Evolutionary conservation across 2,329 filamentous ascomycete species (phyloP).

Genomic region (Pseudocercospora cruenta): DNA sequence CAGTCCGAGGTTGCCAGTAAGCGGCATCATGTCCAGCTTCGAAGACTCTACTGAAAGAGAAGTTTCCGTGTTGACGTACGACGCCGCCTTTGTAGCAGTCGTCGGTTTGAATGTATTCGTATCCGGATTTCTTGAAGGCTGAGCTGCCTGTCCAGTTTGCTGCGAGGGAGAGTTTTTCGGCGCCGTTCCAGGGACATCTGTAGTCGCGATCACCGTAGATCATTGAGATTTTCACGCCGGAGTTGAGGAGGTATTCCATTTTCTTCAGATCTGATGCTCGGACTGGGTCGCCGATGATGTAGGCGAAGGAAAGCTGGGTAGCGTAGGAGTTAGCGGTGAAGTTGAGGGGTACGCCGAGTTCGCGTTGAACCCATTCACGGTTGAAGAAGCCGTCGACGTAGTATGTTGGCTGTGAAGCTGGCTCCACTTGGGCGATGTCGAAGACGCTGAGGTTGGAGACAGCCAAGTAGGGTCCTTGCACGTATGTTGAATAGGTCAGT

Average conservation of each 20-base stretch:
- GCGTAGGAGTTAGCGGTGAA: slow-evolving; percentile 40
- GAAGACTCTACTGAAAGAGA: slow-evolving; percentile 43
- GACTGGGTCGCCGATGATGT: slow-evolving; percentile 26
- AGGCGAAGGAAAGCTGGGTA: slow-evolving; percentile 16
- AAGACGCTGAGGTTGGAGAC: slow-evolving; percentile 26
- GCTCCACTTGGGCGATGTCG: slow-evolving; percentile 31
- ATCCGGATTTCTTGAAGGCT: slow-evolving; percentile 35
- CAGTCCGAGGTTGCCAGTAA: slow-evolving; percentile 58
- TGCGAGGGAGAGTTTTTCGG: slow-evolving; percentile 34
- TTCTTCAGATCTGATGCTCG: slow-evolving; percentile 27
- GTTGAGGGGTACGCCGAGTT: slow-evolving; percentile 53
- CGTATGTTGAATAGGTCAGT: slow-evolving; percentile 22
- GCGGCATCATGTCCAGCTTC: slow-evolving; percentile 37
- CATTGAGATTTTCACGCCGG: slow-evolving; percentile 32
- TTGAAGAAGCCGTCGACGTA: slow-evolving; percentile 50
- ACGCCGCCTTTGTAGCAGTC: slow-evolving; percentile 34
- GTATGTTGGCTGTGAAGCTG: slow-evolving; percentile 28
- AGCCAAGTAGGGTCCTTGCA: slow-evolving; percentile 19
- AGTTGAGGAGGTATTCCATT: slow-evolving; percentile 33
- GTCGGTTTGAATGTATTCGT: slow-evolving; percentile 36
- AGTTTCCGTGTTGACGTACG: slow-evolving; percentile 40
- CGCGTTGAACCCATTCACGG: slow-evolving; percentile 46
- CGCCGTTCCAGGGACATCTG: slow-evolving; percentile 36
- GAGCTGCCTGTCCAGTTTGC: slow-evolving; percentile 31
- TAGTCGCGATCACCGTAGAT: slow-evolving; percentile 38